Evolutionary conservation across 768 basidiomycete genomes (phyloP).

Genomic region (Suillus alpinus): DNA sequence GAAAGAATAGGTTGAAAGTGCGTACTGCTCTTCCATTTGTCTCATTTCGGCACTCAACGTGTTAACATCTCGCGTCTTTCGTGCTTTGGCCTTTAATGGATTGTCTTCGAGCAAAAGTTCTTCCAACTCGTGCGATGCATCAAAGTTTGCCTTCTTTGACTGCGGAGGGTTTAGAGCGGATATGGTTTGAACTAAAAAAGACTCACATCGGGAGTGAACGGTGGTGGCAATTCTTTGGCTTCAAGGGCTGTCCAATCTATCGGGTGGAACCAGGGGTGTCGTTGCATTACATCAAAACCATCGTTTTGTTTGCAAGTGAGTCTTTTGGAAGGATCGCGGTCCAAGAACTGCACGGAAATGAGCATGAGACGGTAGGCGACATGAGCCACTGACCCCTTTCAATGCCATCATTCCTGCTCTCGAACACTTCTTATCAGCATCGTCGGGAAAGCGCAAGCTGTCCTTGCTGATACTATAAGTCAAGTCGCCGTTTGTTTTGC

Average conservation of each 20-base stretch:
- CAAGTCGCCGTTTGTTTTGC: constrained; percentile 88
- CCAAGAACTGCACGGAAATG: constrained; percentile 62
- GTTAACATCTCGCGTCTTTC: constrained; percentile 82
- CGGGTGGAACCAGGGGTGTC: constrained; percentile 82
- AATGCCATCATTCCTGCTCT: constrained; percentile 75
- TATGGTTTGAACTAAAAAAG: constrained; percentile 1
- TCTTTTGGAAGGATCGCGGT: constrained; percentile 78
- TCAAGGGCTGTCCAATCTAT: constrained; percentile 90
- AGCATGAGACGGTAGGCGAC: constrained; percentile 10
- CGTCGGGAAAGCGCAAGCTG: constrained; percentile 85
- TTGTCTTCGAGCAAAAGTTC: constrained; percentile 96
- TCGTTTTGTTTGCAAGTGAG: constrained; percentile 83
- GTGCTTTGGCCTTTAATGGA: constrained; percentile 89
- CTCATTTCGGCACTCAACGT: constrained; percentile 88
- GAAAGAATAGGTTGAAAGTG: constrained; percentile 13
- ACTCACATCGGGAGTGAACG: constrained; percentile 84
- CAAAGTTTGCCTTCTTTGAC: constrained; percentile 99
- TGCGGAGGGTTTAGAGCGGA: constrained; percentile 29
- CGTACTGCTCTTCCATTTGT: constrained; percentile 97
- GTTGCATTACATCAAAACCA: constrained; percentile 74
- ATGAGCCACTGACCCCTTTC: constrained; percentile 59
- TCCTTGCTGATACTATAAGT: constrained; percentile 93
- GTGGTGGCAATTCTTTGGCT: constrained; percentile 68
- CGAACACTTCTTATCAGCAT: constrained; percentile 76
- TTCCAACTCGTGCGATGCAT: constrained; percentile 96